These are phyloP conservation scores for Barnettozyma hawaiiensis DNA, from an alignment of 1,139 yeast genomes.

Conservation along the genomic window DNA sequence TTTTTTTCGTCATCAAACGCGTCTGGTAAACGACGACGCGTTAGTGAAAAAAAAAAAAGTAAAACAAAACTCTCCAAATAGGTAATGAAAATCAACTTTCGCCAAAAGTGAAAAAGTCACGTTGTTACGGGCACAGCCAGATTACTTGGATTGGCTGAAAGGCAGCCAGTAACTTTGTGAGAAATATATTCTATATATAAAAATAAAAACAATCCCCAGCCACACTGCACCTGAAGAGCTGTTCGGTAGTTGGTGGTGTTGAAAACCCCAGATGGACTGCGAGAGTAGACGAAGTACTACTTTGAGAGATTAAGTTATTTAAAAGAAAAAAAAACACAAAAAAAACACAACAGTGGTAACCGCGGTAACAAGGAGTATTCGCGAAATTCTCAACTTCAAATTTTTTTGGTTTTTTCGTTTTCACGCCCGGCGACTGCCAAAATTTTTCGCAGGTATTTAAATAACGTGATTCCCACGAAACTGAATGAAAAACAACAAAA, in stretches of 20 bases:
- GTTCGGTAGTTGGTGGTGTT: neutral
- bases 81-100: neutral
- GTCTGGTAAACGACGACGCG: too few species aligned
- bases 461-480: conserved; percentile 8
- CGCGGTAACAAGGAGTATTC: neutral
- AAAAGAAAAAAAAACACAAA: too few species aligned
- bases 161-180: too few species aligned
- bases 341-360: too few species aligned
- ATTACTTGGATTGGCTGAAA: neutral
- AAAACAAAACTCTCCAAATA: neutral
- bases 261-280: neutral
- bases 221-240: too few species aligned
- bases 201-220: too few species aligned
- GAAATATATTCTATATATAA: too few species aligned
- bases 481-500: conserved; percentile 5
- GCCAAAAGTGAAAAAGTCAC: too few species aligned
- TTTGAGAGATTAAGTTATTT: neutral
- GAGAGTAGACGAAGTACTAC: neutral
- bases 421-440: neutral
- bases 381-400: neutral
- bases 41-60: too few species aligned
- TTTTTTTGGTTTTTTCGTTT: neutral
- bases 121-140: too few species aligned
- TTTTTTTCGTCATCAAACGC: too few species aligned
- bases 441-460: conserved; percentile 8